Percentiles rank a stretch among this genome's conserved stretches.
These are phyloP conservation scores for Penicillium macrosclerotiorum DNA, from an alignment of 495 filamentous ascomycete species.

Conservation along the genomic window DNA sequence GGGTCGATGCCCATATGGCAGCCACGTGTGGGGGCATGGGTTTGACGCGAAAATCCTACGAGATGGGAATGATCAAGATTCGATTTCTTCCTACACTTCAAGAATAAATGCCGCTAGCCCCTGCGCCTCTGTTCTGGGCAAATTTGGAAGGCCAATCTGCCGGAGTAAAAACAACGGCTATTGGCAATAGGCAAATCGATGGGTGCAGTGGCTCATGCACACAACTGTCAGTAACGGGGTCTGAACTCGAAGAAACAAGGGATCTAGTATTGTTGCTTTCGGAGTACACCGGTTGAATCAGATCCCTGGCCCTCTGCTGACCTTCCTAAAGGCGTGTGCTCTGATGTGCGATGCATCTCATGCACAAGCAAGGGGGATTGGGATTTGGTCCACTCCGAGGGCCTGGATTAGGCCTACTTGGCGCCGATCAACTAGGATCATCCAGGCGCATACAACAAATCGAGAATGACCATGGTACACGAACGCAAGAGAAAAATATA, in stretches of 20 bases:
- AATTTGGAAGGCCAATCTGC: not conserved
- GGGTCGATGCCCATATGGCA: constrained; percentile 24
- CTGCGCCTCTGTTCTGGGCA: no score
- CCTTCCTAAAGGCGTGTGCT: constrained; percentile 1
- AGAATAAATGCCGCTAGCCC: no score
- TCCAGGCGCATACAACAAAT: not conserved
- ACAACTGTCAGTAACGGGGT: not conserved
- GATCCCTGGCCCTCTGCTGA: not conserved
- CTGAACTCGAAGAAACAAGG: no score
- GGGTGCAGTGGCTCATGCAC: not conserved
- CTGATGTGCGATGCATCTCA: constrained; percentile 8
- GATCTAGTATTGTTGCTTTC: no score
- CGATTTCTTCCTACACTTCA: constrained; percentile 1
- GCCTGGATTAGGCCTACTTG: constrained; percentile 2
- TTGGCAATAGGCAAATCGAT: constrained; percentile 11
- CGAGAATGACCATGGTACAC: no score
- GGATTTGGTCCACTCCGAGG: not conserved
- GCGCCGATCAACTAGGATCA: constrained; percentile 3
- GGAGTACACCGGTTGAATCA: not conserved
- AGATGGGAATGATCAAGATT: constrained; percentile 2
- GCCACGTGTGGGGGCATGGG: constrained; percentile 21
- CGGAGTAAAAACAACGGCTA: constrained; percentile 3
- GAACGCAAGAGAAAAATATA: no score
- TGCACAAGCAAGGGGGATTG: constrained; percentile 15
- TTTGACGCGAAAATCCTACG: not conserved